Percentiles rank a stretch among this genome's conserved stretches.
phyloP scores from a whole-genome alignment of 1,284 basidiomycete genomes.

The Termitomyces sp. region DNA sequence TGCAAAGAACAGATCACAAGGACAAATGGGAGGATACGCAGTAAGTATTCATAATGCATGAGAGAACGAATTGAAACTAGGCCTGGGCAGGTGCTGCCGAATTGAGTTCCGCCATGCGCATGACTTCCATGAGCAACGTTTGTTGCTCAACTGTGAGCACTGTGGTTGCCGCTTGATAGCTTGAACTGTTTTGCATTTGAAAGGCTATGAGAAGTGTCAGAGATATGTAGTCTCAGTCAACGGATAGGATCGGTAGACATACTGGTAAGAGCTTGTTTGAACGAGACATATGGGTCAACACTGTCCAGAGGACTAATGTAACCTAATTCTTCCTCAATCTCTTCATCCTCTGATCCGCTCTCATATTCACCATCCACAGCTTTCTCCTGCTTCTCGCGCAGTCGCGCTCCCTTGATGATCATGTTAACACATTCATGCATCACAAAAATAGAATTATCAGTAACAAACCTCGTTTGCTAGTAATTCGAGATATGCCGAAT shows the following conservation, averaged over 20 bases:
- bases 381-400: slow-evolving; percentile 55
- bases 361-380: slow-evolving; percentile 38
- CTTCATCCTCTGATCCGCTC: slow-evolving; percentile 47
- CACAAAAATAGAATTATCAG: neutral
- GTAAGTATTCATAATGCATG: slow-evolving; percentile 7
- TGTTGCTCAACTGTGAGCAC: slow-evolving; percentile 67
- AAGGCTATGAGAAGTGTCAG: slow-evolving; percentile 41
- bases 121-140: slow-evolving; percentile 76
- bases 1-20: slow-evolving; percentile 11
- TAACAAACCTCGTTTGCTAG: slow-evolving; percentile 67
- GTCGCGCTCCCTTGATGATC: slow-evolving; percentile 55
- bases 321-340: slow-evolving; percentile 74
- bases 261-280: slow-evolving; percentile 74
- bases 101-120: slow-evolving; percentile 53
- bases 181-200: slow-evolving; percentile 62
- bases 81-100: slow-evolving; percentile 9
- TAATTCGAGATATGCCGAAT: slow-evolving; percentile 78
- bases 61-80: slow-evolving; percentile 1
- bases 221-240: neutral
- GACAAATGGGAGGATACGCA: slow-evolving; percentile 10
- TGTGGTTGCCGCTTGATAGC: slow-evolving; percentile 70
- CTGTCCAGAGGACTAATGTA: slow-evolving; percentile 75
- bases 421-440: slow-evolving; percentile 7
- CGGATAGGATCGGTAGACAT: slow-evolving; percentile 13
- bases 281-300: slow-evolving; percentile 66